Percentiles rank a stretch among this genome's conserved stretches.
These are phyloP conservation scores for Hortiboletus flavorubellus DNA, from an alignment of 768 basidiomycete genomes.

Conservation along the genomic window DNA sequence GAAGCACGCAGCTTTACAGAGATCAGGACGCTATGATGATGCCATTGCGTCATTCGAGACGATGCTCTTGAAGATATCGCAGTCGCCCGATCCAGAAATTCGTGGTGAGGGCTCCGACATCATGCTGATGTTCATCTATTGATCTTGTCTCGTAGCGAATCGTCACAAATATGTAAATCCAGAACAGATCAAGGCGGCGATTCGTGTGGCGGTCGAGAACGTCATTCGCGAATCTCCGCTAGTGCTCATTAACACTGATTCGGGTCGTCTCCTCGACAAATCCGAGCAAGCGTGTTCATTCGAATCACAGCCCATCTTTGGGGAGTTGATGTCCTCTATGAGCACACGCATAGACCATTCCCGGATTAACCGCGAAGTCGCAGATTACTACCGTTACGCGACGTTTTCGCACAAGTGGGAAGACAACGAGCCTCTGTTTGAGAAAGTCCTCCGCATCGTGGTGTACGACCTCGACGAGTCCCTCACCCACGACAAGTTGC, in stretches of 20 bases:
- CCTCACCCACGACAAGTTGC: not conserved
- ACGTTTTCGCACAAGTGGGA: not conserved
- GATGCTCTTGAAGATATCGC: slow-evolving; percentile 1
- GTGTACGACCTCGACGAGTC: not conserved
- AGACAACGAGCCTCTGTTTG: not conserved
- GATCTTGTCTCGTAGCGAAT: not conserved
- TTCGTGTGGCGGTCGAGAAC: not conserved
- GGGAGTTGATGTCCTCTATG: slow-evolving; percentile 4
- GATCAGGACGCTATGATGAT: not conserved
- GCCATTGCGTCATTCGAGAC: not conserved
- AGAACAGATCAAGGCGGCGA: not conserved
- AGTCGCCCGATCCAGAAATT: not conserved
- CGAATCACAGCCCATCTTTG: not conserved
- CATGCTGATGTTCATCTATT: not conserved
- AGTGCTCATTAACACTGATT: slow-evolving; percentile 2
- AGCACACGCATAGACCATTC: not conserved
- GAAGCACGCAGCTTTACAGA: not conserved
- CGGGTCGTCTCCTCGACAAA: slow-evolving; percentile 3
- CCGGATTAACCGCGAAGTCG: not conserved
- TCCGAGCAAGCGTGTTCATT: not conserved
- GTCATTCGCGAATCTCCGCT: slow-evolving; percentile 2
- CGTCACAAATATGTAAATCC: not conserved
- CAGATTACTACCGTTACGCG: not conserved
- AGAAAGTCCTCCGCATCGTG: not conserved
- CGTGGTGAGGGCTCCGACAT: not conserved